A percentile compares a stretch with the other conserved stretches of the same genome.
These are phyloP conservation scores for Anisogramma anomala DNA, from an alignment of 2,329 filamentous ascomycete genomes.

Conservation along the genomic window DNA sequence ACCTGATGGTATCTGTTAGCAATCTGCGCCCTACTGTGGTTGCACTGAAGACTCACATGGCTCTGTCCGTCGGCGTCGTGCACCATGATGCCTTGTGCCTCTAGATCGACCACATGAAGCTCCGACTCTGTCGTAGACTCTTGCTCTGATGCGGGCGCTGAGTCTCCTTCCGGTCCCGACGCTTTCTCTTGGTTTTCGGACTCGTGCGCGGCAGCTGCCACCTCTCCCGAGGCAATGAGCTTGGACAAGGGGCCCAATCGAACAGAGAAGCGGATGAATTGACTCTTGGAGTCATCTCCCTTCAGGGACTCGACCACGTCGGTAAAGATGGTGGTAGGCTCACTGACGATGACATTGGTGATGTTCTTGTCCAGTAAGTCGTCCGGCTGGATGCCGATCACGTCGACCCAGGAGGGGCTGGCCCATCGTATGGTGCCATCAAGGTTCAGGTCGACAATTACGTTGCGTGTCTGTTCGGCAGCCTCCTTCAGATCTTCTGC, in stretches of 20 bases:
- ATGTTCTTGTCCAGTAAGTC: conserved; percentile 67
- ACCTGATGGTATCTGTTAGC: conserved; percentile 45
- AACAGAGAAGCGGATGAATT: conserved; percentile 73
- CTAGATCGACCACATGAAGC: conserved; percentile 60
- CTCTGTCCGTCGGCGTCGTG: conserved; percentile 87
- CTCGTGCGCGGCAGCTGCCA: conserved; percentile 27
- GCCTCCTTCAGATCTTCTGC: conserved; percentile 89
- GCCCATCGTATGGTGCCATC: conserved; percentile 91
- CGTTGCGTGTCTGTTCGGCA: conserved; percentile 90
- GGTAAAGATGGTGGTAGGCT: conserved; percentile 68
- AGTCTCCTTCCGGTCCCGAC: conserved; percentile 18
- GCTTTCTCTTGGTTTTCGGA: conserved; percentile 23
- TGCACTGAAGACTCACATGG: conserved; percentile 53
- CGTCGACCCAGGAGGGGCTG: conserved; percentile 88
- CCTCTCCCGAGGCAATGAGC: conserved; percentile 35
- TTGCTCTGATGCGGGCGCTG: conserved; percentile 28
- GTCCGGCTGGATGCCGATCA: conserved; percentile 69
- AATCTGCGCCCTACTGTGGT: background rate
- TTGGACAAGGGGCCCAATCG: conserved; percentile 58
- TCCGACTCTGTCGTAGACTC: conserved; percentile 27
- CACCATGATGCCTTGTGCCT: conserved; percentile 97
- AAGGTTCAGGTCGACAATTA: conserved; percentile 86
- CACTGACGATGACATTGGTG: conserved; percentile 64
- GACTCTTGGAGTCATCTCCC: conserved; percentile 84
- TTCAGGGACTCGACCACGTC: conserved; percentile 81